Conservation (phyloP, 1,139 yeast species). For the Zygotorulaspora mrakii region DNA sequence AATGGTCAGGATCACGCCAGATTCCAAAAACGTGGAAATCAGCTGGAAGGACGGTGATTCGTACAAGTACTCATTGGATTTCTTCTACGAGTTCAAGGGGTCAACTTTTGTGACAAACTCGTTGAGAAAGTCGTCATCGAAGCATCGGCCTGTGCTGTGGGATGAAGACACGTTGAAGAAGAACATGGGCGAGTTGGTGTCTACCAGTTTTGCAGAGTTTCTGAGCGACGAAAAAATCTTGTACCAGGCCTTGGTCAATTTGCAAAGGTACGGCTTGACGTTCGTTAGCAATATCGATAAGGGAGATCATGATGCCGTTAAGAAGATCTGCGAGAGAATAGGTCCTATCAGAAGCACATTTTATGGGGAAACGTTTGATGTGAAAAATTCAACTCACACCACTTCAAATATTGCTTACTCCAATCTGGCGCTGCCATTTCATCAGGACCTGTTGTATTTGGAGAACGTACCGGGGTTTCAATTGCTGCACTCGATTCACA, state of each 20-base stretch:
- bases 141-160: slow-evolving; percentile 44
- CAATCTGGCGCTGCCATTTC: slow-evolving; percentile 62
- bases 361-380: slow-evolving; percentile 73
- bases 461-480: slow-evolving; percentile 86
- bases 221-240: slow-evolving; percentile 42
- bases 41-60: slow-evolving; percentile 55
- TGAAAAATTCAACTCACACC: slow-evolving; percentile 57
- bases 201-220: slow-evolving; percentile 45
- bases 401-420: slow-evolving; percentile 69
- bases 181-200: slow-evolving; percentile 31
- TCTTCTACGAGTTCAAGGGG: slow-evolving; percentile 44
- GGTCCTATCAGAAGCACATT: slow-evolving; percentile 73
- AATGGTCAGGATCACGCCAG: slow-evolving; percentile 34
- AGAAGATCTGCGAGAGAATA: slow-evolving; percentile 52
- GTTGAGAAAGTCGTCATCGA: slow-evolving; percentile 34
- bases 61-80: slow-evolving; percentile 46
- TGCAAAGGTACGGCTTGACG: slow-evolving; percentile 58
- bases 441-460: slow-evolving; percentile 75
- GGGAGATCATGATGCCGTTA: slow-evolving; percentile 37
- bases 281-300: slow-evolving; percentile 55
- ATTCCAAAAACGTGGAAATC: slow-evolving; percentile 40
- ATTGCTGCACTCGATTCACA: slow-evolving; percentile 61
- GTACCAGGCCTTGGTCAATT: slow-evolving; percentile 42
- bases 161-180: slow-evolving; percentile 34
- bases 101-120: slow-evolving; percentile 40